Evolutionary conservation across 495 filamentous ascomycete species (phyloP).

Genomic region (Penicillium mononematosum): DNA sequence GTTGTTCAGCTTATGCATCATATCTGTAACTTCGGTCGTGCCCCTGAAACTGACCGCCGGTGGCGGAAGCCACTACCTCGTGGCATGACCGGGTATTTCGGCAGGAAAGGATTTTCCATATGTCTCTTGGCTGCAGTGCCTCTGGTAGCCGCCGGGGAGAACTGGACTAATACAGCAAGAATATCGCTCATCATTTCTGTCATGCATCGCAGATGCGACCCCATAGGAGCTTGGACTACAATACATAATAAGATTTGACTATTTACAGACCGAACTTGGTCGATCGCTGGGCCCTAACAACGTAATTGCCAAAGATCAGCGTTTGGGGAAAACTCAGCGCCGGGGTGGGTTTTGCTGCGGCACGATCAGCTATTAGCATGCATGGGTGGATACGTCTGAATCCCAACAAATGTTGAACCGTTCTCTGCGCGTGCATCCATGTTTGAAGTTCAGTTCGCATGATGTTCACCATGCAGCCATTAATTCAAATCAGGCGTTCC

Average conservation of each 20-base stretch:
- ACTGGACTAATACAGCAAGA: slow-evolving; percentile 1
- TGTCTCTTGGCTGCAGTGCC: slow-evolving; percentile 2
- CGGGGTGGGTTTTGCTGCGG: neutral
- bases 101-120: slow-evolving; percentile 5
- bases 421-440: neutral
- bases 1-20: neutral
- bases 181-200: neutral
- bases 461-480: neutral
- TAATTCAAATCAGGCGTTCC: neutral
- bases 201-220: neutral
- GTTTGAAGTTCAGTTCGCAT: slow-evolving; percentile 4
- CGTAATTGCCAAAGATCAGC: neutral
- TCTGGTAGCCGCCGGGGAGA: neutral
- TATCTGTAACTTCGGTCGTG: neutral
- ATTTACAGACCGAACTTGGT: neutral
- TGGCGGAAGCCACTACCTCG: slow-evolving; percentile 21
- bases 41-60: slow-evolving; percentile 8
- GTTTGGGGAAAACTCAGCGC: neutral
- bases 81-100: slow-evolving; percentile 12
- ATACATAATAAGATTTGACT: too few species aligned
- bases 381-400: slow-evolving; percentile 7
- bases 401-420: neutral
- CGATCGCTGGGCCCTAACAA: neutral
- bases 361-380: slow-evolving; percentile 1
- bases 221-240: neutral